Evolutionary conservation across 495 filamentous ascomycete species (phyloP).

Genomic region (Clavariopsis aquatica): DNA sequence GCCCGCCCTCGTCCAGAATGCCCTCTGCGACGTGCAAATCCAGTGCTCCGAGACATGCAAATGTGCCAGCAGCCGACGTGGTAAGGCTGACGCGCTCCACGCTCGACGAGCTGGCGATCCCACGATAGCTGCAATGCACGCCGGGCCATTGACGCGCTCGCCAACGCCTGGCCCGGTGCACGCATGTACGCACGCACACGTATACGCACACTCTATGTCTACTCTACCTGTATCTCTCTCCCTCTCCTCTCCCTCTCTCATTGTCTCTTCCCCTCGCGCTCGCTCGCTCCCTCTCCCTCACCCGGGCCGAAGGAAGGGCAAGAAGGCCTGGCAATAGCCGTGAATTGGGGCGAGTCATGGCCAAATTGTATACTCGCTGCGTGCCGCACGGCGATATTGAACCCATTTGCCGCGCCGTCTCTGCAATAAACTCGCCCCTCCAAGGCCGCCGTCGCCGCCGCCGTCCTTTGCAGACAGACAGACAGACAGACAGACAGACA

Average conservation of each 20-base stretch:
- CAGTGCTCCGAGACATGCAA: too few relatives aligned
- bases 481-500: too few relatives aligned
- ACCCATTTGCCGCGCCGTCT: slow-evolving; percentile 10
- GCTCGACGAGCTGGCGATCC: neutral
- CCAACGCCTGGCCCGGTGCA: slow-evolving; percentile 10
- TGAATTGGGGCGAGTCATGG: neutral
- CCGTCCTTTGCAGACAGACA: too few relatives aligned
- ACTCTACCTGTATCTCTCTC: too few relatives aligned
- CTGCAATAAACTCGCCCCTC: slow-evolving; percentile 17
- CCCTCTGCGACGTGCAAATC: too few relatives aligned
- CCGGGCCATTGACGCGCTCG: slow-evolving; percentile 9
- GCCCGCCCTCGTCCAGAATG: too few relatives aligned
- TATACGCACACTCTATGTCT: neutral
- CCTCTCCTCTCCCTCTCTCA: too few relatives aligned
- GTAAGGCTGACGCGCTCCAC: slow-evolving; percentile 30
- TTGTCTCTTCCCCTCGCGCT: neutral
- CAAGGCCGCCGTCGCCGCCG: too few relatives aligned
- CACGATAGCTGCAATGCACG: slow-evolving; percentile 6
- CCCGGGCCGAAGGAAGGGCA: slow-evolving; percentile 31
- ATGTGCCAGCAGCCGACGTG: slow-evolving; percentile 2
- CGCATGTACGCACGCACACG: neutral
- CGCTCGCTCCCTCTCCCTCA: slow-evolving; percentile 6
- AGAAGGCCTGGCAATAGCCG: slow-evolving; percentile 11
- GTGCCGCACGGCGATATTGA: slow-evolving; percentile 4
- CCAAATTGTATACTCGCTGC: slow-evolving; percentile 9